These are phyloP conservation scores for Capsaspora owczarzaki DNA, from an alignment of 78 protist genomes.

Conservation along the genomic window DNA sequence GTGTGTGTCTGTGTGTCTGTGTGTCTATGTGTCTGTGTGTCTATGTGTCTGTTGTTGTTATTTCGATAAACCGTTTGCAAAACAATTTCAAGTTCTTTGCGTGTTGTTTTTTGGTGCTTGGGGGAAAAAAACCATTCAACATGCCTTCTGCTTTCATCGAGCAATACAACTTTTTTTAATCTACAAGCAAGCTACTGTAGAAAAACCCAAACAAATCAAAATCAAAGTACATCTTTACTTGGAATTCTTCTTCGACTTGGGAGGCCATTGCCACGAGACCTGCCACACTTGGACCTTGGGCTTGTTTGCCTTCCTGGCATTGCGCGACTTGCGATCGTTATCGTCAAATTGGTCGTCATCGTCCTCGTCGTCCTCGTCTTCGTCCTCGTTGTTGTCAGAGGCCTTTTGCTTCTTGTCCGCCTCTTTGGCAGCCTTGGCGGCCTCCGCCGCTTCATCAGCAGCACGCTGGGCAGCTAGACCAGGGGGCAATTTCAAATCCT, in stretches of 20 bases:
- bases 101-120: not conserved
- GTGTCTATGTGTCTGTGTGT: not conserved
- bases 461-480: not conserved
- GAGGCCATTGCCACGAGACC: not conserved
- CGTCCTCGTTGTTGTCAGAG: not conserved
- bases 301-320: constrained; percentile 1
- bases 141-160: no score
- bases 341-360: not conserved
- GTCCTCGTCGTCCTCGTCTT: not conserved
- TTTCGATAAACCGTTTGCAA: not conserved
- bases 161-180: no score
- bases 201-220: not conserved
- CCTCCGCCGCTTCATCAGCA: not conserved
- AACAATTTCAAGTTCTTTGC: not conserved
- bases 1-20: not conserved
- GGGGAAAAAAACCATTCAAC: no score
- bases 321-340: not conserved
- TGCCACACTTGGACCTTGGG: constrained; percentile 40
- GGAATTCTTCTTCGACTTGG: not conserved
- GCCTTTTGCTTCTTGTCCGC: no score
- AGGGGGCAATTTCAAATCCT: not conserved
- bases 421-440: no score
- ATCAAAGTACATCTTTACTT: not conserved
- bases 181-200: no score
- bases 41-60: not conserved